Conservation (phyloP, 345 rosid species). For the Brassica nigra region DNA sequence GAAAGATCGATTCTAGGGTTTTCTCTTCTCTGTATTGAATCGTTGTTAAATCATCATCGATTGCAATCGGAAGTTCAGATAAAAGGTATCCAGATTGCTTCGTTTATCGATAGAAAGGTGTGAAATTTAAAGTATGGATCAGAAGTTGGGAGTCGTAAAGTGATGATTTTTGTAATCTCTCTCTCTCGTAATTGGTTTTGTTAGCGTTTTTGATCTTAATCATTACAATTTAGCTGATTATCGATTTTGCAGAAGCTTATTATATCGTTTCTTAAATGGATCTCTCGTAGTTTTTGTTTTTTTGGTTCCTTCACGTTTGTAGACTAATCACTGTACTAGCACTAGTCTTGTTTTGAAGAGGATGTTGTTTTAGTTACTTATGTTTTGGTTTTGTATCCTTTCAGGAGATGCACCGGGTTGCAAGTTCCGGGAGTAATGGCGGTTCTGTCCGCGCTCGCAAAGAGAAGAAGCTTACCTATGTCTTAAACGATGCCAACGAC, state of each 20-base stretch:
- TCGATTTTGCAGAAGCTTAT: neutral
- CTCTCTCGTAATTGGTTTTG: neutral
- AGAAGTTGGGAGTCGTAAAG: neutral
- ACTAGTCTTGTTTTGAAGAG: too few relatives aligned
- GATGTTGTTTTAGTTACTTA: too few relatives aligned
- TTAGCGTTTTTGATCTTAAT: neutral
- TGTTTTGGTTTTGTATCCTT: neutral
- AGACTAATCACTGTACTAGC: neutral
- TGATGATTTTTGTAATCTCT: slow-evolving; percentile 12
- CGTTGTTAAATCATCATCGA: slow-evolving; percentile 20
- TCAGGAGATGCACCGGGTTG: slow-evolving; percentile 96
- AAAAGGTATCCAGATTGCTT: slow-evolving; percentile 26
- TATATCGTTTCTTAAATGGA: too few relatives aligned
- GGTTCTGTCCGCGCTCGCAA: slow-evolving; percentile 89
- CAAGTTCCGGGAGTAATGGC: slow-evolving; percentile 87
- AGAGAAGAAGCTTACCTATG: slow-evolving; percentile 95
- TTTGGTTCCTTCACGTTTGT: too few relatives aligned
- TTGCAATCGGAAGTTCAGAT: slow-evolving; percentile 33
- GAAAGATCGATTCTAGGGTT: slow-evolving; percentile 40
- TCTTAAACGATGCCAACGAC: slow-evolving; percentile 73
- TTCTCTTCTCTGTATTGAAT: neutral
- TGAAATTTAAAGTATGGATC: slow-evolving; percentile 12
- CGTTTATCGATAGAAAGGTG: neutral
- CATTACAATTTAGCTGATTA: neutral
- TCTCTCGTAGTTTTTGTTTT: too few relatives aligned